Evolutionary conservation across 2,329 filamentous ascomycete species (phyloP).

Genomic region (Fusarium brevicatenulatum): DNA sequence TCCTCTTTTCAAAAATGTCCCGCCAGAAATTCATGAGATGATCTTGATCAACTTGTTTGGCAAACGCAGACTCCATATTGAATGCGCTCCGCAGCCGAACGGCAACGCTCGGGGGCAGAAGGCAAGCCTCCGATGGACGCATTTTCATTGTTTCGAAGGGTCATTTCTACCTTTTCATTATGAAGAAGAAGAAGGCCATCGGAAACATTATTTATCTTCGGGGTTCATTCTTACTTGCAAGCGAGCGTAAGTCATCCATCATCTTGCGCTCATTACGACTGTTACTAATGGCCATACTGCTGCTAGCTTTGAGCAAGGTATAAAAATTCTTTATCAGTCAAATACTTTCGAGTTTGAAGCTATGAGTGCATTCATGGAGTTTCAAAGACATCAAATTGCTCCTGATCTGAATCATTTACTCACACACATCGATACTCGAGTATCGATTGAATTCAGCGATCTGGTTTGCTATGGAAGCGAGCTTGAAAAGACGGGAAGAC

Average conservation of each 20-base stretch:
- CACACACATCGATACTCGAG: too few species aligned
- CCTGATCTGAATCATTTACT: neutral
- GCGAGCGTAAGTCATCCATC: neutral
- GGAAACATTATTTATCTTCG: neutral
- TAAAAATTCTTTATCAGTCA: neutral
- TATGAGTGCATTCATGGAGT: neutral
- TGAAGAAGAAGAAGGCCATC: neutral
- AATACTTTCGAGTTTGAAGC: neutral
- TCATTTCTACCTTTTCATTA: neutral
- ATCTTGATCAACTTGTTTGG: neutral
- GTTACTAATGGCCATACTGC: neutral
- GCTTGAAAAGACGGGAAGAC: neutral
- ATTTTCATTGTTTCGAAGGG: neutral
- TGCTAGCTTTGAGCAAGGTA: neutral
- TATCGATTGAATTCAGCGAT: neutral
- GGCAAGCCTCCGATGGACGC: neutral
- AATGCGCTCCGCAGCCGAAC: neutral
- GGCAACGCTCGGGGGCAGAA: neutral
- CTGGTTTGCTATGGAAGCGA: neutral
- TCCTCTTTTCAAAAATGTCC: neutral
- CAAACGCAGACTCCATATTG: neutral
- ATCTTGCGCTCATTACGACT: neutral
- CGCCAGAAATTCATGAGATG: neutral
- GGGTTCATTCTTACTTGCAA: constrained; percentile 9
- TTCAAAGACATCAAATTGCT: neutral